phyloP scores from a whole-genome alignment of 805 yeast species.

The Ascoidea asiatica region DNA sequence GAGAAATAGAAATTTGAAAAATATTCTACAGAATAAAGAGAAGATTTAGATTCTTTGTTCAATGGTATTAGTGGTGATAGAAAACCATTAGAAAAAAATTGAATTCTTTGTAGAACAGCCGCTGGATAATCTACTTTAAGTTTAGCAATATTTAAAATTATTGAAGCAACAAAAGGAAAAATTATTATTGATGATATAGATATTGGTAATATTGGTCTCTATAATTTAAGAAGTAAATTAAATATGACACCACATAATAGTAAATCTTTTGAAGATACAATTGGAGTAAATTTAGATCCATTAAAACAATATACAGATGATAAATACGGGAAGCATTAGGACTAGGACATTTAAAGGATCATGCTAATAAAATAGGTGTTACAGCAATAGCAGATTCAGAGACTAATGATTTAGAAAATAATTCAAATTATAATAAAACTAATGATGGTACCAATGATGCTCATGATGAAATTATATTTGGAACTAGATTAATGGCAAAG shows the following conservation, averaged over 20 bases:
- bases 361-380: slow-evolving; percentile 27
- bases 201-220: slow-evolving; percentile 35
- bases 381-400: slow-evolving; percentile 9
- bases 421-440: neutral
- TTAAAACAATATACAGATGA: slow-evolving; percentile 35
- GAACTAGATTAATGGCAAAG: slow-evolving; percentile 32
- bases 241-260: slow-evolving; percentile 63
- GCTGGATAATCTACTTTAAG: slow-evolving; percentile 61
- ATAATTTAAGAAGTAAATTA: slow-evolving; percentile 39
- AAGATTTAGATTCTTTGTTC: slow-evolving; percentile 44
- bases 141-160: slow-evolving; percentile 44
- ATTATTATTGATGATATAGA: slow-evolving; percentile 43
- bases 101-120: slow-evolving; percentile 69
- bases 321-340: slow-evolving; percentile 41
- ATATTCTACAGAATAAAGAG: slow-evolving; percentile 47
- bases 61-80: slow-evolving; percentile 31
- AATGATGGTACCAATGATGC: neutral
- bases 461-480: neutral
- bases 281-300: slow-evolving; percentile 53
- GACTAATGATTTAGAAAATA: neutral
- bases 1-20: slow-evolving; percentile 37
- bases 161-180: slow-evolving; percentile 42
- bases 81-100: slow-evolving; percentile 45
- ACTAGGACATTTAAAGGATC: slow-evolving; percentile 45
- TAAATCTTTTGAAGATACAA: slow-evolving; percentile 51